These are phyloP conservation scores for Circinella umbellata DNA, from an alignment of 371 early-diverging fungal genomes.

Conservation along the genomic window DNA sequence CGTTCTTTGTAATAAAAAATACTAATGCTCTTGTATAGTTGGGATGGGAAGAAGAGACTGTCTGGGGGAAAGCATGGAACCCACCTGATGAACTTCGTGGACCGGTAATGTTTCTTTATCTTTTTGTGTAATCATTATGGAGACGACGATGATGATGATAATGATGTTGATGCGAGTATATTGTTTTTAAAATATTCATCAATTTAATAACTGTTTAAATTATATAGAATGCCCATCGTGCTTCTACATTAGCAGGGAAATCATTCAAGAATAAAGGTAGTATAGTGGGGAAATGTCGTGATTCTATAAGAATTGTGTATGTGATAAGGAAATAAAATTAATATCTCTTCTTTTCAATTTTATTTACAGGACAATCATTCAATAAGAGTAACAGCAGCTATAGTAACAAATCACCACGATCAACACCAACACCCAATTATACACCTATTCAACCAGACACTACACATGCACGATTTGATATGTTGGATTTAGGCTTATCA, in stretches of 20 bases:
- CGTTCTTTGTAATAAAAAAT: too few species aligned
- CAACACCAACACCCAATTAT: conserved; percentile 13
- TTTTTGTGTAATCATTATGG: too few species aligned
- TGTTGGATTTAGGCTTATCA: conserved; percentile 13
- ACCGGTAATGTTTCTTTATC: conserved; percentile 11
- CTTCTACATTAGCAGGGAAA: conserved; percentile 48
- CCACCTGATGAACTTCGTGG: conserved; percentile 45
- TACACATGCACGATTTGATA: conserved; percentile 12
- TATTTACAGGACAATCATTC: not conserved
- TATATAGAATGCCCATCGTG: conserved; percentile 44
- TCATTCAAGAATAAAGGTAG: conserved; percentile 33
- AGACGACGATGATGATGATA: too few species aligned
- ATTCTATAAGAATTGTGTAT: not conserved
- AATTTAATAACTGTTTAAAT: not conserved
- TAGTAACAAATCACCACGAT: not conserved
- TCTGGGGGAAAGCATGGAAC: conserved; percentile 49
- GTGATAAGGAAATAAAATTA: too few species aligned
- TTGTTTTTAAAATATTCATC: too few species aligned
- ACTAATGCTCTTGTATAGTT: conserved; percentile 23
- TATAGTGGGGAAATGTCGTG: conserved; percentile 8
- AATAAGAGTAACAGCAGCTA: not conserved
- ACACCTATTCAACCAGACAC: conserved; percentile 25
- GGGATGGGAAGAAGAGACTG: conserved; percentile 57
- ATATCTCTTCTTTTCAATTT: too few species aligned
- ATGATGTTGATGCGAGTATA: too few species aligned